Conservation (phyloP, 2,329 filamentous ascomycete species). For the Ascocoryne sarcoides region DNA sequence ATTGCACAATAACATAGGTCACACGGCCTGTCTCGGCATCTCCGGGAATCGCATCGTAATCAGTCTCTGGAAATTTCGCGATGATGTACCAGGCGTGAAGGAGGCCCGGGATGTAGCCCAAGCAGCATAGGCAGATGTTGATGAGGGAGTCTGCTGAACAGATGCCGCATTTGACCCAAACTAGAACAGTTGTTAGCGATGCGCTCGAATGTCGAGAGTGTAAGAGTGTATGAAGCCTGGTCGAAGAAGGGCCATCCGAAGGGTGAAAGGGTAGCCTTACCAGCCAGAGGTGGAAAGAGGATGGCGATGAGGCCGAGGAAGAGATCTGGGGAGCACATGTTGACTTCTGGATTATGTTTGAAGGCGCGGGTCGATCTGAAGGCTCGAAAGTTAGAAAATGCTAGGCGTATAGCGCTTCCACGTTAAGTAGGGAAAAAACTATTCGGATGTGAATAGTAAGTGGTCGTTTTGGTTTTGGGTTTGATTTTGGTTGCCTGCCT, state of each 20-base stretch:
- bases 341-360: neutral
- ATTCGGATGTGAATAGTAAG: too few species aligned
- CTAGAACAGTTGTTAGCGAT: conserved; percentile 36
- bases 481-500: too few species aligned
- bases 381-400: too few species aligned
- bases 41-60: conserved; percentile 55
- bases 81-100: conserved; percentile 99
- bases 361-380: neutral
- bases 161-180: conserved; percentile 94
- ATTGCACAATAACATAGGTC: conserved; percentile 69
- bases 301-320: conserved; percentile 58
- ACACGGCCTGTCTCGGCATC: conserved; percentile 52
- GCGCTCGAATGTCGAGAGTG: too few species aligned
- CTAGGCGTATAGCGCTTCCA: too few species aligned
- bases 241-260: too few species aligned
- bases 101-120: conserved; percentile 77
- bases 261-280: conserved; percentile 34
- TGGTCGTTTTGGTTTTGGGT: too few species aligned
- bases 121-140: conserved; percentile 81
- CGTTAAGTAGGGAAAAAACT: too few species aligned
- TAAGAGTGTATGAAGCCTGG: too few species aligned
- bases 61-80: conserved; percentile 71
- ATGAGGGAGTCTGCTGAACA: conserved; percentile 89
- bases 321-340: conserved; percentile 52
- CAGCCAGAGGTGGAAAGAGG: conserved; percentile 56